Percentiles rank a stretch among this genome's conserved stretches.
Evolutionary conservation across 306 rosid genomes (phyloP).

Genomic region (Trichosanthes cucumerina): DNA sequence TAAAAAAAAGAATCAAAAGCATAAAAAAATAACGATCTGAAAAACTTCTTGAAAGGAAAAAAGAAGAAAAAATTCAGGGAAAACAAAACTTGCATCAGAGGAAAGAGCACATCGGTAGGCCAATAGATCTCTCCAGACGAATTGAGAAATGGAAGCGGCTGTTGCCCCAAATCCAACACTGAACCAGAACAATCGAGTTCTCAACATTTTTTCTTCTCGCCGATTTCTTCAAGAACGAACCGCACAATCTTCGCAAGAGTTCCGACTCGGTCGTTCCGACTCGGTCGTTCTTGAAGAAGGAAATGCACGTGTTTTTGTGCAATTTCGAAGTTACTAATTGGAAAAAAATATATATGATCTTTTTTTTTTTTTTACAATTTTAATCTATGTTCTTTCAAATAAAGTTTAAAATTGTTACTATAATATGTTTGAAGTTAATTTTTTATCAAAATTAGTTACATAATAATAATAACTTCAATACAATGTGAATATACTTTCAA

Average conservation of each 20-base stretch:
- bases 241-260: neutral
- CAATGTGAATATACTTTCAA: too few relatives aligned
- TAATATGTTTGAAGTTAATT: too few relatives aligned
- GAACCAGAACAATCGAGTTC: conserved; percentile 34
- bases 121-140: conserved; percentile 25
- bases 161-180: conserved; percentile 23
- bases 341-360: too few relatives aligned
- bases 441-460: too few relatives aligned
- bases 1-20: neutral
- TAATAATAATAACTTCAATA: too few relatives aligned
- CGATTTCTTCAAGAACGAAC: neutral
- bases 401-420: too few relatives aligned
- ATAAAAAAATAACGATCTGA: neutral
- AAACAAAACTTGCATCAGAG: conserved; percentile 18
- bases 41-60: neutral
- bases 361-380: too few relatives aligned
- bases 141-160: conserved; percentile 29
- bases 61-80: neutral
- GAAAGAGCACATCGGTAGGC: conserved; percentile 19
- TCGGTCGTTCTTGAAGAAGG: neutral
- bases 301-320: neutral
- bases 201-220: conserved; percentile 15
- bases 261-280: neutral
- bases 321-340: neutral
- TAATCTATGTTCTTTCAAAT: too few relatives aligned